Evolutionary conservation across 306 rosid genomes (phyloP), one percentile per base, ranked within the genome.

Genomic region (Crotalaria pallida): DNA sequence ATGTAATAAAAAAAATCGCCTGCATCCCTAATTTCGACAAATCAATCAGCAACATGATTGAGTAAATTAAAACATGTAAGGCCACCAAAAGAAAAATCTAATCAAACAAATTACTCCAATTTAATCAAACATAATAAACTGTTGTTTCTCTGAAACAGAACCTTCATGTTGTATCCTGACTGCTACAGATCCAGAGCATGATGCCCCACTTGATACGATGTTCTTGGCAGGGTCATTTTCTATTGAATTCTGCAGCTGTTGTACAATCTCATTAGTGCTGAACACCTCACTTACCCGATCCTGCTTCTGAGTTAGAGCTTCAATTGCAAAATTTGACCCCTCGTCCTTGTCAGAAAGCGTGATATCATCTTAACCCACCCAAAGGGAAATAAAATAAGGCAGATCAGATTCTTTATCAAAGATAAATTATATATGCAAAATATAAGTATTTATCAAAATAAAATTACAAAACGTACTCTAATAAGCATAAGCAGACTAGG

Each of bases 331-430:
- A 73, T 58, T 70, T 59, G 82, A 67, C 38, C 64, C 89, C 58
- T 73, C 87, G 38, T 80, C 88, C 70, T 80, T 84, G 65, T 79
- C 86, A 61, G 85, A 71, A 58, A 73, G 81, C 12, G 89, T 84
- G 43, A 90, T 88, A 82, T 93, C 98, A 82, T 93, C 98, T 88
- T 80, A 26, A 69, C 65, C 66, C 84, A 77, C 65, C 83, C 72
- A 75, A 44, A 31, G 21, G 72, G 61, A 58, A 52, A 67, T 15
- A 55, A 72, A 65, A 65, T 29, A 60, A 61, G 51, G 33, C 48
- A 58, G 69, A 77, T 79, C 71, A 76, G 85, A 24, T 72, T 74
- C 69, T 65, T 31, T 22, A 41, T 55, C 29, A 22, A 57, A 41
- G 65, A 69, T 23, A 48, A 22, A 23, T 33, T 38, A 41, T 18